Evolutionary conservation across 192 early-diverging fungal species (phyloP), one percentile per base, ranked within the genome.

Genomic region (Coemansia pectinata): DNA sequence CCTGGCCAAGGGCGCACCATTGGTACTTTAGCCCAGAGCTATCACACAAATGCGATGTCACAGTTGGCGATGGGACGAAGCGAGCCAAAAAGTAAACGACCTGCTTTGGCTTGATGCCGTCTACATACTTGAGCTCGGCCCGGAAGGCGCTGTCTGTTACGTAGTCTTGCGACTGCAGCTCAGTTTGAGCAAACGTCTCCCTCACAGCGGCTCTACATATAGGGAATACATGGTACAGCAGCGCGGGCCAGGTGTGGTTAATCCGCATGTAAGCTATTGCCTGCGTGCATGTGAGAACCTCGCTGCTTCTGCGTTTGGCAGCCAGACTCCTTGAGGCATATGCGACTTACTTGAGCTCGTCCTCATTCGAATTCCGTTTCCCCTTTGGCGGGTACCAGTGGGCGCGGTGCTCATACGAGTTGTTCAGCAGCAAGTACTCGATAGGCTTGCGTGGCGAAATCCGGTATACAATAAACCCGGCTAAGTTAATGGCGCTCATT

Each of bases 301-400:
- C 19, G 21, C 7, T 27, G 52, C 52, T 38, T 15, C 53, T 58
- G 19, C n/a, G 53, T 34, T 31, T 33, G 21, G 8, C 47, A 21
- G 47, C 47, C 19, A 48, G 47, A 48, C 47, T 48, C 47, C 47
- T 48, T 21, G 19, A 27, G 19, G 19, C 47, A 48, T 48, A 21
- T 6, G 47, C 19, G 8, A 45, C 88, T 83, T 91, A 95, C 93
- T 91, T 90, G 73, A 88, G 71, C 74, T 92, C 91, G 80, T 93
- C 90, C 83, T 95, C 94, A 66, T 87, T 77, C 21, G 91, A 92
- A 69, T 93, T 87, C 36, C 88, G 82, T 66, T 85, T 84, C 64
- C 92, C 92, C 77, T 94, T 94, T 34, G 94, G 94, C 64, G 90
- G 88, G 42, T 86, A 87, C 93, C 94, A 95, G 77, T 94, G 89